Evolutionary conservation across 2,329 filamentous ascomycete species (phyloP), one percentile per base, ranked within the genome.

Genomic region (Coniochaeta prunicola): DNA sequence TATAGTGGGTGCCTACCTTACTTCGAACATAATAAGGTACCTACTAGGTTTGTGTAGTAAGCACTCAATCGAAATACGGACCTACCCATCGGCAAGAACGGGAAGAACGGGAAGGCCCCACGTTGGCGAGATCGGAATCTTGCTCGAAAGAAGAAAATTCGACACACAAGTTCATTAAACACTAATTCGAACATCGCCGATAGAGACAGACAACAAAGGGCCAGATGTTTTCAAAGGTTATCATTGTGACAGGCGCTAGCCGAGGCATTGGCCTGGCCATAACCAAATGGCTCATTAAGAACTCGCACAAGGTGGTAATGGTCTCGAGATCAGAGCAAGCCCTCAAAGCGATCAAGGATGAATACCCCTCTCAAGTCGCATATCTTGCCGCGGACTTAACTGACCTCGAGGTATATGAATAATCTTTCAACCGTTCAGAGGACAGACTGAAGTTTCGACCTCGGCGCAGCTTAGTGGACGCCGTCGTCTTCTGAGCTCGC

Each of bases 191-290:
- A 26, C 45, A 50, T 28, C 45, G 30, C 24, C 30, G 28, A 55
- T 33, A 38, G 53, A 30, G 21, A 12, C n/a, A 30, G 24, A 10
- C 17, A 26, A 50, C 10, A 50, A 50, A 26, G 10, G 19, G 21
- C 24, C 2, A 57, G 19, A 71, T 61, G 58, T 79, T 76, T n/a
- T 71, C 80, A 8, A 89, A 90, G 69, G 85, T 84, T 24, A 83
- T 92, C 67, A 85, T 92, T 60, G 77, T 92, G 34, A 87, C 84
- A 2, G 85, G 85, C 31, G 84, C 84, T 19, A 86, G 83, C 70
- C 82, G 83, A 59, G 85, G 85, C 28, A 81, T 88, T 57, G 85
- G 85, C 54, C 76, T 84, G 12, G 81, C 82, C 60, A 73, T 86
- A 8, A 74, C 82, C 2, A 71, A 78, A 42, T 72, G 77, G 53